A percentile compares a stretch with the other conserved stretches of the same genome.
Evolutionary conservation across 306 rosid species (phyloP).

Genomic region (Sindora glabra): DNA sequence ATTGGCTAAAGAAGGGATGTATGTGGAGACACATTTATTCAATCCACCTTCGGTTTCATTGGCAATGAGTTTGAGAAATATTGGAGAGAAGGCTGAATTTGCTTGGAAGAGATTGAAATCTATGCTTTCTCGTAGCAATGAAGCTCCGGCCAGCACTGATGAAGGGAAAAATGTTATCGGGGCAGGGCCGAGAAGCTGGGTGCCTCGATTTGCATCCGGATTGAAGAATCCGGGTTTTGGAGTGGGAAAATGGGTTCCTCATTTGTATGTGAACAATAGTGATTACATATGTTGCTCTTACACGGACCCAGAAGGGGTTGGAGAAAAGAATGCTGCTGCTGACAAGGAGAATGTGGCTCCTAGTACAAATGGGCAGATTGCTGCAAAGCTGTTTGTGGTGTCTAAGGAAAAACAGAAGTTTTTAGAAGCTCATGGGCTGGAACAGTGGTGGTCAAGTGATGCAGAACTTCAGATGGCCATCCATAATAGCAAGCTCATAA

Average conservation of each 20-base stretch:
- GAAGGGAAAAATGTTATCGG: slow-evolving; percentile 16
- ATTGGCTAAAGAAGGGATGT: slow-evolving; percentile 77
- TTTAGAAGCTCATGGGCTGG: slow-evolving; percentile 87
- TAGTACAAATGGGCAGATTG: slow-evolving; percentile 29
- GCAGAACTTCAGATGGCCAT: slow-evolving; percentile 65
- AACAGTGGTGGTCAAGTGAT: slow-evolving; percentile 97
- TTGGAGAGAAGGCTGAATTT: slow-evolving; percentile 74
- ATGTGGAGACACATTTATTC: slow-evolving; percentile 78
- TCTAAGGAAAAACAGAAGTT: slow-evolving; percentile 87
- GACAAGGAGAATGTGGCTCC: slow-evolving; percentile 64
- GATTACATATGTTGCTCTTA: slow-evolving; percentile 95
- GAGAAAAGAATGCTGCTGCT: slow-evolving; percentile 9
- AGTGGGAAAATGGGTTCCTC: slow-evolving; percentile 84
- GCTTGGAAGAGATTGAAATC: slow-evolving; percentile 76
- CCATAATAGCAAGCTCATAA: slow-evolving; percentile 76
- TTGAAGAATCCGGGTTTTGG: slow-evolving; percentile 42
- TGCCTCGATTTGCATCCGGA: slow-evolving; percentile 28
- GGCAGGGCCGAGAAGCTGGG: slow-evolving; percentile 40
- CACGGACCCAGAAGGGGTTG: slow-evolving; percentile 48
- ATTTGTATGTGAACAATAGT: slow-evolving; percentile 86
- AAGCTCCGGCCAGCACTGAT: slow-evolving; percentile 19
- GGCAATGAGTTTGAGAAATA: slow-evolving; percentile 75
- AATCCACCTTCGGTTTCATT: slow-evolving; percentile 94
- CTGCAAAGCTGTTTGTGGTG: slow-evolving; percentile 75
- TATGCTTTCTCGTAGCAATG: slow-evolving; percentile 39